A percentile compares a stretch with the other conserved stretches of the same genome.
These are phyloP conservation scores for Capsicum rhomboideum DNA, from an alignment of 257 asterid genomes.

Conservation along the genomic window DNA sequence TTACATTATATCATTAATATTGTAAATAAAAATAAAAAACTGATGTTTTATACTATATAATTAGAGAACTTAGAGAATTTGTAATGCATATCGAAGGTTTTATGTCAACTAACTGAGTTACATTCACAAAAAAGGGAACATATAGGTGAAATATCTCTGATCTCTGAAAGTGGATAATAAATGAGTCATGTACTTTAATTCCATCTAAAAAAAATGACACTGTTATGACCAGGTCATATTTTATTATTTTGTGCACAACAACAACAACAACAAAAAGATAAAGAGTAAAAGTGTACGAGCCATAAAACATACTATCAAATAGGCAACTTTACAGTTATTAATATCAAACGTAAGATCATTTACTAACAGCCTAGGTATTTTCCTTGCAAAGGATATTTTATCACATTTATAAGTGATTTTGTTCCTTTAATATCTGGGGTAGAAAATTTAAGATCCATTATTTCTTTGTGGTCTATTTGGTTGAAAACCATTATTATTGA, in stretches of 20 bases:
- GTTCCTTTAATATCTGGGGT: no score
- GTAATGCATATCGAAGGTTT: neutral
- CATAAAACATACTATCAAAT: no score
- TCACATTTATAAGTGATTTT: no score
- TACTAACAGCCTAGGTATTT: no score
- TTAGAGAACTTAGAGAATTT: neutral
- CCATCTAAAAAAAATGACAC: neutral
- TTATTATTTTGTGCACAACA: neutral
- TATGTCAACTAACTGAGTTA: neutral
- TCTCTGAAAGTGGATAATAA: neutral
- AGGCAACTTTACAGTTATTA: no score
- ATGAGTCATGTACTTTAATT: neutral
- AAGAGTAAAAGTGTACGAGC: no score
- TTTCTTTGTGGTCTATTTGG: no score
- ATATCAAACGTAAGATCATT: no score
- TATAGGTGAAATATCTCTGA: neutral
- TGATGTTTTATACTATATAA: neutral
- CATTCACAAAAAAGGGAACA: neutral
- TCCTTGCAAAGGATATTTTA: no score
- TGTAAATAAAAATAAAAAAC: neutral
- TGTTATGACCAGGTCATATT: neutral
- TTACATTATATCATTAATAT: neutral
- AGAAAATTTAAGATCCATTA: no score
- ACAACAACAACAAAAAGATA: no score
- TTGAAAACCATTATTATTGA: no score